Evolutionary conservation across 2,329 filamentous ascomycete species (phyloP).

Genomic region (Ascochyta pisi): DNA sequence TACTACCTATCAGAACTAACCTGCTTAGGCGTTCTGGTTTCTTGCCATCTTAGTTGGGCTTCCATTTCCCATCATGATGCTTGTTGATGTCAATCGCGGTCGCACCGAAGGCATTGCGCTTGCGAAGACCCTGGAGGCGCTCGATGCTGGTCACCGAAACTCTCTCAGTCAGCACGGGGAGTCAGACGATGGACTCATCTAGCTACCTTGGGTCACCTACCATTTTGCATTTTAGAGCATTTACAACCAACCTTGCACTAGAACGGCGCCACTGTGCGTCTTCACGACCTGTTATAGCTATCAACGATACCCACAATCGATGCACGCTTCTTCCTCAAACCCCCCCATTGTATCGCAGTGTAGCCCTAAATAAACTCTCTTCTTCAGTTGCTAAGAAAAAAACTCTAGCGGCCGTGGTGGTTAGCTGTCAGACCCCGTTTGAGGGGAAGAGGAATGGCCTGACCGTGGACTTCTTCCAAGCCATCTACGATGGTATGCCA

Average conservation of each 20-base stretch:
- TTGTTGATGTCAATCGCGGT: conserved; percentile 77
- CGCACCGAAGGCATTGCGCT: conserved; percentile 52
- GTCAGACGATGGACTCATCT: background rate
- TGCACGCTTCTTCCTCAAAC: no score
- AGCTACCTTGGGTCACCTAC: background rate
- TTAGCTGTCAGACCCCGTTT: no score
- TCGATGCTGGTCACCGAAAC: conserved; percentile 11
- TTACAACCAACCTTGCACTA: background rate
- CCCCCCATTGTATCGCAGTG: no score
- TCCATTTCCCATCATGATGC: conserved; percentile 82
- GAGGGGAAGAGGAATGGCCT: no score
- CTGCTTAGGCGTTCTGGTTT: conserved; percentile 79
- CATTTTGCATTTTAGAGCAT: background rate
- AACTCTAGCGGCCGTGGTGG: no score
- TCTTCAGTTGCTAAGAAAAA: no score
- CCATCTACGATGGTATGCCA: no score
- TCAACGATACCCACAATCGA: conserved; percentile 5
- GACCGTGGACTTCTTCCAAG: no score
- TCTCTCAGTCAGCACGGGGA: background rate
- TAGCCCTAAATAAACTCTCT: no score
- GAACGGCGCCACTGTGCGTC: background rate
- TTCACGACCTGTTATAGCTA: background rate
- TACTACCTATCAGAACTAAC: background rate
- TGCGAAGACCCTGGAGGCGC: conserved; percentile 45
- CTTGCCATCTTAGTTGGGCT: conserved; percentile 82